phyloP scores from a whole-genome alignment of 495 filamentous ascomycete genomes.

The Diplogelasinospora grovesii region DNA sequence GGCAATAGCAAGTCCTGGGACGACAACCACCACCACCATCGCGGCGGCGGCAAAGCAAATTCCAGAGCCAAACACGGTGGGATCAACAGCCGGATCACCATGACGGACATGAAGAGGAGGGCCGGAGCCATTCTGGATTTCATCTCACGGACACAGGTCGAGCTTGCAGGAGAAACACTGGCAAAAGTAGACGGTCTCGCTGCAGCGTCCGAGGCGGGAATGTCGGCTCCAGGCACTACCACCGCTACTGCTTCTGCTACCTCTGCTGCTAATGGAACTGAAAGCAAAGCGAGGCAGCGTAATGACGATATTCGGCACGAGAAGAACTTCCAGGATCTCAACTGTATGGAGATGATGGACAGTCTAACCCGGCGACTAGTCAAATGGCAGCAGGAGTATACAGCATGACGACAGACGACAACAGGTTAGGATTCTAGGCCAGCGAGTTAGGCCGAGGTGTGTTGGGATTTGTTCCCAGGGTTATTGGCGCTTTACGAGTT shows the following conservation, averaged over 20 bases:
- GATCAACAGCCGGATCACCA: slow-evolving; percentile 61
- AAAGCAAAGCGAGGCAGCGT: no score
- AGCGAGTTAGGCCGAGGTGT: no score
- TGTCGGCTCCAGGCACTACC: no score
- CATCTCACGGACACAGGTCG: slow-evolving; percentile 83
- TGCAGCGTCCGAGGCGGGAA: no score
- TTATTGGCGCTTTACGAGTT: no score
- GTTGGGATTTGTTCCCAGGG: not conserved
- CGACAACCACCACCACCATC: slow-evolving; percentile 14
- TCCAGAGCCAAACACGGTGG: slow-evolving; percentile 30
- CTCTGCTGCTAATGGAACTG: no score
- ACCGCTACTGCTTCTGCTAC: no score
- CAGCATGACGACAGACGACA: slow-evolving; percentile 22
- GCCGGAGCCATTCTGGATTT: slow-evolving; percentile 81
- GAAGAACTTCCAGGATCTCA: slow-evolving; percentile 58
- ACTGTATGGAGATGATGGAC: slow-evolving; percentile 77
- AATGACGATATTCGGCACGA: no score
- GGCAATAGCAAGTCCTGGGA: slow-evolving; percentile 14
- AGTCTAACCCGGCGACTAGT: slow-evolving; percentile 65
- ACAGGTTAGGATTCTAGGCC: no score
- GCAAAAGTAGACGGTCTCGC: slow-evolving; percentile 12
- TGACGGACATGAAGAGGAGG: slow-evolving; percentile 87
- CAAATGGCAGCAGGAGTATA: slow-evolving; percentile 66
- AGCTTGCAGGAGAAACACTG: slow-evolving; percentile 59
- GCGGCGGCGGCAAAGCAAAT: slow-evolving; percentile 24